Evolutionary conservation across 2,329 filamentous ascomycete genomes (phyloP).

Genomic region (Tolypocladium nubicola): DNA sequence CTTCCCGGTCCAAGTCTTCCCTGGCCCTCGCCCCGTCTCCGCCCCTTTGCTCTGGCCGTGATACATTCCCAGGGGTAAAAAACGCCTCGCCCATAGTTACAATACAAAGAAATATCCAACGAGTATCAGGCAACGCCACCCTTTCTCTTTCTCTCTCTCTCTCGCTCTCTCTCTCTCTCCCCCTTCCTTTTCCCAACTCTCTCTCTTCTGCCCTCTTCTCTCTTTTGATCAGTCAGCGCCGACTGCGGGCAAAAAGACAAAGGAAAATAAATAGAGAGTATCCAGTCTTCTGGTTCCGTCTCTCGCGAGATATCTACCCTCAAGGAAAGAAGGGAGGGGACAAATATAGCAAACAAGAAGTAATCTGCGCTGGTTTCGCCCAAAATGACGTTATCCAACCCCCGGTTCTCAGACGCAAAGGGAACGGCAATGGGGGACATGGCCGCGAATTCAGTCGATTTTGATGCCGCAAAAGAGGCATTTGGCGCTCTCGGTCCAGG

Average conservation of each 20-base stretch:
- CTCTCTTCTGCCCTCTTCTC: neutral
- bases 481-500: constrained; percentile 38
- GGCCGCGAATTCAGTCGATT: constrained; percentile 22
- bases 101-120: neutral
- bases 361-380: neutral
- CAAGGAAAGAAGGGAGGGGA: neutral
- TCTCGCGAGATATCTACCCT: neutral
- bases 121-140: neutral
- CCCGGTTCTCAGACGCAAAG: neutral
- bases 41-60: neutral
- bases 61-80: neutral
- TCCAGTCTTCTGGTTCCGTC: neutral
- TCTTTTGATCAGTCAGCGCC: neutral
- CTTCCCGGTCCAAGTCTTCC: neutral
- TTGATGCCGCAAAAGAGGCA: constrained; percentile 40
- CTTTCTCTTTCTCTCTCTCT: neutral
- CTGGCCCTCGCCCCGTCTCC: neutral
- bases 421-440: neutral
- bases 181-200: neutral
- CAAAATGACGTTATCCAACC: neutral
- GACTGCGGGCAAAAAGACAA: neutral
- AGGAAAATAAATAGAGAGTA: neutral
- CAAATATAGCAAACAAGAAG: neutral
- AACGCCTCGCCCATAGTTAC: constrained; percentile 2
- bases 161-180: neutral